Conservation (phyloP, 148 eudicot genomes). For the Polygonum maritimum region DNA sequence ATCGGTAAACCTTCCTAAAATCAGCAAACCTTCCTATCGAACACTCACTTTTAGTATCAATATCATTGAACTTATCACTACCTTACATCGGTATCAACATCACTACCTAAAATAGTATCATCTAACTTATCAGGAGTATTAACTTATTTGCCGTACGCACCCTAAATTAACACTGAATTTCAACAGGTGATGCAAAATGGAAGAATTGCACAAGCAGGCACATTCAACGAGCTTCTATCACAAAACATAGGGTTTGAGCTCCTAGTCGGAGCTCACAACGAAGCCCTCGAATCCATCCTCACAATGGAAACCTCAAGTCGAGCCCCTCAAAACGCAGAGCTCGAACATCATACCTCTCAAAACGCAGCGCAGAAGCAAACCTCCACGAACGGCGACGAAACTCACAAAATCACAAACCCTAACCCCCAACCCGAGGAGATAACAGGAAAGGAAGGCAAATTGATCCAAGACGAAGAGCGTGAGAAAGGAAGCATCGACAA, state of each 20-base stretch:
- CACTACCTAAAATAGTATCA: too few species aligned
- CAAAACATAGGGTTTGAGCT: constrained; percentile 83
- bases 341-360: too few species aligned
- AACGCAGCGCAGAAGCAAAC: constrained; percentile 8
- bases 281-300: constrained; percentile 80
- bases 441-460: constrained; percentile 47
- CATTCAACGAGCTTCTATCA: constrained; percentile 63
- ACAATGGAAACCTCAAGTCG: constrained; percentile 51
- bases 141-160: too few species aligned
- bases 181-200: constrained; percentile 94
- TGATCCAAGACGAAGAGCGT: constrained; percentile 90
- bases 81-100: too few species aligned
- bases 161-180: background rate
- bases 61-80: too few species aligned
- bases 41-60: too few species aligned
- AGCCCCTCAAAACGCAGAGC: constrained; percentile 24
- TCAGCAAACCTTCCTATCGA: too few species aligned
- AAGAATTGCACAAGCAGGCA: constrained; percentile 79
- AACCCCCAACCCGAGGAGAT: constrained; percentile 25
- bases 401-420: background rate
- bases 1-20: too few species aligned
- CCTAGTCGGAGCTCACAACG: constrained; percentile 87
- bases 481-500: constrained; percentile 95
- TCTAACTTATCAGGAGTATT: too few species aligned
- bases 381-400: background rate